These are phyloP conservation scores for Starmerella apicola DNA, from an alignment of 805 yeast genomes.

Conservation along the genomic window DNA sequence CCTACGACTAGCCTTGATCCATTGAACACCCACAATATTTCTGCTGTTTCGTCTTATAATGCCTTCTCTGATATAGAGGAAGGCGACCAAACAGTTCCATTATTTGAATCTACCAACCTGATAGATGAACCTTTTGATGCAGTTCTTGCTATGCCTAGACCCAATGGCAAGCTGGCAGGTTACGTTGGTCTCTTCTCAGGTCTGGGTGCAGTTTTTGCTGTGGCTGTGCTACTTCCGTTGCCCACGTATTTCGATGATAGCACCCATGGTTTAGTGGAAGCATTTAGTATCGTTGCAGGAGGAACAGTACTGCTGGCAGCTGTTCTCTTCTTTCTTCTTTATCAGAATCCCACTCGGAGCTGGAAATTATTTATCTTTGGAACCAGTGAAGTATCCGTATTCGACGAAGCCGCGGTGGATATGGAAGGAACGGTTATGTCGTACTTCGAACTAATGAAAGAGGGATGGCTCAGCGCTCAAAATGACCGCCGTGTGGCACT, in stretches of 20 bases:
- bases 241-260: constrained; percentile 34
- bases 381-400: constrained; percentile 17
- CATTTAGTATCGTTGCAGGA: constrained; percentile 33
- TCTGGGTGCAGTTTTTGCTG: constrained; percentile 43
- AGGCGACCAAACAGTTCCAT: constrained; percentile 13
- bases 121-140: constrained; percentile 6
- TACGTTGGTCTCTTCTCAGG: constrained; percentile 36
- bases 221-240: constrained; percentile 42
- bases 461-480: constrained; percentile 39
- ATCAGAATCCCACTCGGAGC: constrained; percentile 32
- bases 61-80: constrained; percentile 1
- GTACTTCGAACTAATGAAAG: constrained; percentile 33
- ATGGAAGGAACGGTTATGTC: constrained; percentile 16
- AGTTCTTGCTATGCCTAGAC: constrained; percentile 16
- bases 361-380: constrained; percentile 25
- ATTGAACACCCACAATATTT: neutral
- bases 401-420: constrained; percentile 25
- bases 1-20: neutral
- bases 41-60: neutral
- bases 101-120: constrained; percentile 3
- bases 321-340: constrained; percentile 34
- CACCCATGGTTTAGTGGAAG: constrained; percentile 11
- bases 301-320: constrained; percentile 23
- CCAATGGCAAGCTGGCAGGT: constrained; percentile 47
- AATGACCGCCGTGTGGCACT: constrained; percentile 37